A percentile compares a stretch with the other conserved stretches of the same genome.
Conservation (phyloP, 208 protist genomes). For the Trypanosoma conorhini region DNA sequence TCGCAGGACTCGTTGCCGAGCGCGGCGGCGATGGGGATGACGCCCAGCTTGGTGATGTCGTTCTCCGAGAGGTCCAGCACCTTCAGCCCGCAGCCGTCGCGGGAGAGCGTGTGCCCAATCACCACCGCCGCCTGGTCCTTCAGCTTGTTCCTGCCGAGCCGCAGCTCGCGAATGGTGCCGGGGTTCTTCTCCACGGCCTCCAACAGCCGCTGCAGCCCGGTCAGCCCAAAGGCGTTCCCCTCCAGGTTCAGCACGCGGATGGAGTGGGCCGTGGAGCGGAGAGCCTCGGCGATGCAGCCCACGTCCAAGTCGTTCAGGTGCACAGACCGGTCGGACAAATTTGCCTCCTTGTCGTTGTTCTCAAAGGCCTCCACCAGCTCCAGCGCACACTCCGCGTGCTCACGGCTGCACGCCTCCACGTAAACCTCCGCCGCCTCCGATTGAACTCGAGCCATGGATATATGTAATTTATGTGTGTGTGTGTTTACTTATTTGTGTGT, state of each 20-base stretch:
- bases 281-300: constrained; percentile 70
- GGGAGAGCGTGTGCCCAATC: constrained; percentile 76
- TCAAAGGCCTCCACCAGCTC: constrained; percentile 77
- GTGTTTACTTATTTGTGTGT: background rate
- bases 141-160: constrained; percentile 83
- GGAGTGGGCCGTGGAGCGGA: constrained; percentile 42
- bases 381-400: constrained; percentile 55
- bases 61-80: constrained; percentile 90
- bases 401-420: constrained; percentile 66
- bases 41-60: constrained; percentile 78
- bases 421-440: constrained; percentile 48
- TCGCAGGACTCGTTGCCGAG: constrained; percentile 60
- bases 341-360: constrained; percentile 47
- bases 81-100: constrained; percentile 75
- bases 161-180: constrained; percentile 74
- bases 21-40: constrained; percentile 72
- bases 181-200: constrained; percentile 84
- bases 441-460: constrained; percentile 16
- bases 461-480: background rate
- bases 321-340: constrained; percentile 46
- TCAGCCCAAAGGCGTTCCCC: constrained; percentile 80
- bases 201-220: constrained; percentile 74
- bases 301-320: constrained; percentile 79
- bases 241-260: constrained; percentile 78
- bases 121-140: constrained; percentile 81